Evolutionary conservation across 1,284 basidiomycete genomes (phyloP).

Genomic region (Irpex lacteus): DNA sequence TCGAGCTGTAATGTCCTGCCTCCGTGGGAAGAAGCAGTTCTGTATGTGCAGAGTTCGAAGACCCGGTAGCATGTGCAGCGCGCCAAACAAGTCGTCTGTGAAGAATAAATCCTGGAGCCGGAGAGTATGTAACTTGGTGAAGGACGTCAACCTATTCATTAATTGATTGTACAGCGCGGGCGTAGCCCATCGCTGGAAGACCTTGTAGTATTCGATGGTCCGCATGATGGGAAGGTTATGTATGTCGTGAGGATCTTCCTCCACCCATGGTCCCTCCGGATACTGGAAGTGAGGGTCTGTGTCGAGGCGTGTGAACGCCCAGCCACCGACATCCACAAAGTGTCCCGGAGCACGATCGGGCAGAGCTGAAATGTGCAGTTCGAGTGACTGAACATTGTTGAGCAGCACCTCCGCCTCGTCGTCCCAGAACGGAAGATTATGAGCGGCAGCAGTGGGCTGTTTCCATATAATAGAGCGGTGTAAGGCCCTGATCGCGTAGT

Average conservation of each 20-base stretch:
- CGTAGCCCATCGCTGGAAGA: constrained; percentile 23
- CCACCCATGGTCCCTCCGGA: constrained; percentile 7
- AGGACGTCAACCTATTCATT: constrained; percentile 26
- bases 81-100: constrained; percentile 28
- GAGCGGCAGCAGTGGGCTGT: constrained; percentile 20
- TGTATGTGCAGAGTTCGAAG: constrained; percentile 35
- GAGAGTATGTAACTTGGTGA: constrained; percentile 32
- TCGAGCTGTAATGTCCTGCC: constrained; percentile 14
- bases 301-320: not conserved
- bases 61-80: constrained; percentile 32
- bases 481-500: constrained; percentile 30
- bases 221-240: constrained; percentile 5
- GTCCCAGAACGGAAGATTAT: constrained; percentile 23
- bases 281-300: constrained; percentile 4
- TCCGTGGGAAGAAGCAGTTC: constrained; percentile 30
- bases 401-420: constrained; percentile 17
- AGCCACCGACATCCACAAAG: constrained; percentile 17
- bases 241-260: not conserved
- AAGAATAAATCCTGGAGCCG: constrained; percentile 32
- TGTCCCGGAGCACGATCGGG: constrained; percentile 15
- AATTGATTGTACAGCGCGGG: constrained; percentile 26
- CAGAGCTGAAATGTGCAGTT: constrained; percentile 21
- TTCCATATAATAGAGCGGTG: constrained; percentile 37
- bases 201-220: constrained; percentile 14
- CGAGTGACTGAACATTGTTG: constrained; percentile 20